A percentile compares a stretch with the other conserved stretches of the same genome.
Evolutionary conservation across 1,284 basidiomycete genomes (phyloP).

Genomic region (Microbotryum scabiosae): DNA sequence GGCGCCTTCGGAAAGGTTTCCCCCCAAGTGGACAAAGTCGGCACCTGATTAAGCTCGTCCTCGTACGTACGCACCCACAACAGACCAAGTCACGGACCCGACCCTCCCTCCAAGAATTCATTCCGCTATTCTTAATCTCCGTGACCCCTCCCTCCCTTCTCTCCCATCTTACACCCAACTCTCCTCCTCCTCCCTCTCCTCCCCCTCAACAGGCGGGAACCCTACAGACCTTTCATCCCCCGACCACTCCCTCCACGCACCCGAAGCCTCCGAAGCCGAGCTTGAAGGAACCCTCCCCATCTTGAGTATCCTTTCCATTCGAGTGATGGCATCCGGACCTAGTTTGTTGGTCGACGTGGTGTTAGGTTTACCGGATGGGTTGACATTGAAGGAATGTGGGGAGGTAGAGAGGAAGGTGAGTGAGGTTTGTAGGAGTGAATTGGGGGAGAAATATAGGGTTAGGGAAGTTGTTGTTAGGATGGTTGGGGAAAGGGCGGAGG

Average conservation of each 20-base stretch:
- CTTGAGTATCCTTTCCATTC: conserved; percentile 23
- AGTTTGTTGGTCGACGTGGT: conserved; percentile 23
- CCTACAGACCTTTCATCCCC: background rate
- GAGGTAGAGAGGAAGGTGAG: conserved; percentile 8
- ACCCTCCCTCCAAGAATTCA: conserved; percentile 13
- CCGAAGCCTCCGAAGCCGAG: background rate
- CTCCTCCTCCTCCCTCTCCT: background rate
- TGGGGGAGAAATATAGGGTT: conserved; percentile 15
- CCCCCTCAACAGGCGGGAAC: background rate
- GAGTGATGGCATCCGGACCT: conserved; percentile 25
- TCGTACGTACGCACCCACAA: background rate
- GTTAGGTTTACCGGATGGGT: conserved; percentile 10
- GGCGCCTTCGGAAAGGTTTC: background rate
- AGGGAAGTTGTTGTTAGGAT: conserved; percentile 28
- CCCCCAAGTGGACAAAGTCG: too few relatives aligned
- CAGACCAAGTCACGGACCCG: conserved; percentile 19
- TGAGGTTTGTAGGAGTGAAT: background rate
- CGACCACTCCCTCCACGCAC: background rate
- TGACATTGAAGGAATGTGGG: conserved; percentile 11
- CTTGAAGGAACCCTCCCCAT: conserved; percentile 12
- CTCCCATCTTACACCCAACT: conserved; percentile 4
- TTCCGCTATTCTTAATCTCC: conserved; percentile 2
- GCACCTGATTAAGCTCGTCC: background rate
- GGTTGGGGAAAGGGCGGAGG: conserved; percentile 7
- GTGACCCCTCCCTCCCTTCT: conserved; percentile 10